These are phyloP conservation scores for Physaria fendleri DNA, from an alignment of 345 rosid species.

Conservation along the genomic window DNA sequence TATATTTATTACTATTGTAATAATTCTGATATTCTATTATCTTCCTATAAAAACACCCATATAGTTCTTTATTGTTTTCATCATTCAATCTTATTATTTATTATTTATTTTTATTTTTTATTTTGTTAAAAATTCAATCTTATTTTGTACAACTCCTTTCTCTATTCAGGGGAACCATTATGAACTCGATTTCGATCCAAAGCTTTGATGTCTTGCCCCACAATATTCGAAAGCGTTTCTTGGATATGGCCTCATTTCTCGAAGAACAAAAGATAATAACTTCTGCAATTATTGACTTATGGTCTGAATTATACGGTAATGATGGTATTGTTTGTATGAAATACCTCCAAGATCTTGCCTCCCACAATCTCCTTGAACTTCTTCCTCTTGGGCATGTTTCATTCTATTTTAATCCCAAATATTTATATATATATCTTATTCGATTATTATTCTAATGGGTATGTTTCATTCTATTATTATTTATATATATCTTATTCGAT, in stretches of 20 bases:
- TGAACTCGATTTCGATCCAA: not conserved
- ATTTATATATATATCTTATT: too few species aligned
- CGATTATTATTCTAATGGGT: too few species aligned
- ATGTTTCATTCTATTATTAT: too few species aligned
- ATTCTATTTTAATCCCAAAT: too few species aligned
- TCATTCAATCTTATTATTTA: too few species aligned
- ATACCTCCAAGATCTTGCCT: conserved; percentile 36
- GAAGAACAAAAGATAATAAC: conserved; percentile 48
- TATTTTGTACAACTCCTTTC: not conserved
- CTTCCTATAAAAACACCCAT: too few species aligned
- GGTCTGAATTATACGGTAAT: conserved; percentile 37
- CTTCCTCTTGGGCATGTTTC: conserved; percentile 31
- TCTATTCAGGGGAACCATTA: not conserved
- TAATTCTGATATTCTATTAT: too few species aligned
- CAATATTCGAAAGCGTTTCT: conserved; percentile 37
- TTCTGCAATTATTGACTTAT: conserved; percentile 42
- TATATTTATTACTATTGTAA: too few species aligned
- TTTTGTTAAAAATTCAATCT: too few species aligned
- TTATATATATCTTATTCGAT: too few species aligned
- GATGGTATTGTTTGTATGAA: conserved; percentile 25
- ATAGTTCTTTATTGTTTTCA: too few species aligned
- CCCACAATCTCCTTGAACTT: conserved; percentile 38
- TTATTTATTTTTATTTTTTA: too few species aligned
- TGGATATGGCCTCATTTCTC: conserved; percentile 49
- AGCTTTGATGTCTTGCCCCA: conserved; percentile 39